Evolutionary conservation across 2,329 filamentous ascomycete species (phyloP).

Genomic region (Chaetomium sp.): DNA sequence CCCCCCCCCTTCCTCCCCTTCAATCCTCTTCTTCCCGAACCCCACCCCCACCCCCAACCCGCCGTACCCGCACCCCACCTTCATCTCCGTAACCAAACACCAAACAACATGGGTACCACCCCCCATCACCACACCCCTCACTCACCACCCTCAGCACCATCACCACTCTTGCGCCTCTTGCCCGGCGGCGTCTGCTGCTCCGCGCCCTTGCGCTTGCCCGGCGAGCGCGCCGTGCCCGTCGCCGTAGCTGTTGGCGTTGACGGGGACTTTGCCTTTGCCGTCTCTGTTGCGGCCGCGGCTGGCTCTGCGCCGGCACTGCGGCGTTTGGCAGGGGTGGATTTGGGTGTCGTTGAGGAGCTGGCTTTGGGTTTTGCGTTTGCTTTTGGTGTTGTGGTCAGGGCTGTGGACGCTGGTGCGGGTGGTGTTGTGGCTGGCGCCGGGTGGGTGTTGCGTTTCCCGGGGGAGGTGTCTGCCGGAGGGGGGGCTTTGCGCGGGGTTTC

Average conservation of each 20-base stretch:
- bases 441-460: too few relatives aligned
- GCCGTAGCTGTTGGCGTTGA: not conserved
- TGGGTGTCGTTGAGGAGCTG: not conserved
- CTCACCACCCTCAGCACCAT: not conserved
- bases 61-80: not conserved
- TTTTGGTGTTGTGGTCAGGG: too few relatives aligned
- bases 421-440: not conserved
- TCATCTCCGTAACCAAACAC: not conserved
- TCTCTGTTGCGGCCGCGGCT: not conserved
- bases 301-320: not conserved
- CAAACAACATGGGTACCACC: too few relatives aligned
- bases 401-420: too few relatives aligned
- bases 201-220: not conserved
- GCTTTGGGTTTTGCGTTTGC: not conserved
- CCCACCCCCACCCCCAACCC: not conserved
- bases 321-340: not conserved
- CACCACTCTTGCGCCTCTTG: not conserved
- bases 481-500: not conserved
- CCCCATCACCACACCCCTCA: not conserved
- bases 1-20: not conserved
- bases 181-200: not conserved
- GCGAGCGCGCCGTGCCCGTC: too few relatives aligned
- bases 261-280: not conserved
- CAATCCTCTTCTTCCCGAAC: too few relatives aligned
- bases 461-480: too few relatives aligned